Evolutionary conservation across 2,329 filamentous ascomycete species (phyloP), one percentile per base, ranked within the genome.

Genomic region (Arthrobotrys sphaeroides): DNA sequence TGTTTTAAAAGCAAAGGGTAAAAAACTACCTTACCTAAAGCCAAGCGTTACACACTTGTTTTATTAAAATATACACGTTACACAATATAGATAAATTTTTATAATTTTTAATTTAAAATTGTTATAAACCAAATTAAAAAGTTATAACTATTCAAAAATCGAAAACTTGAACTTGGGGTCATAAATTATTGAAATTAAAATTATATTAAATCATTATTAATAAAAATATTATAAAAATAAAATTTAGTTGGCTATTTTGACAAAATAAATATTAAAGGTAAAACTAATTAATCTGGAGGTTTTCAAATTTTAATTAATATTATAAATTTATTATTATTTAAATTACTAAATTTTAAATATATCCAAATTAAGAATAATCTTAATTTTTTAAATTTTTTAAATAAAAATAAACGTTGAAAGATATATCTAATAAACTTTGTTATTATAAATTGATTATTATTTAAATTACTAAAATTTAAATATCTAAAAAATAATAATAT

Each of bases 271-370:
- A 80, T 81, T 79, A 68, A 79, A 79, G 78, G 79, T 81, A 79
- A 79, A 82, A 73, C 77, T 68, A 78, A 81, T 81, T 80, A 82
- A 81, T 81, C 82, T 80, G 77, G 79, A 80, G 77, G 79, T 73
- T 77, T 82, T 80, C 77, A 82, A 81, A 80, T 79, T 80, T 79
- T 82, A 80, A 77, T 82, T 80, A 78, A 80, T 82, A 73, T 80
- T 79, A 79, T 82, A 82, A 75, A 82, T 77, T 67, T 79, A 77
- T 80, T 82, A 81, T 81, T 81, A 80, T 78, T 78, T 78, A 49
- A 22, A 22, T 24, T 5, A 6, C 45, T 79, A 82, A 81, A 77
- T 80, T 24, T 49, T 28, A 49, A 49, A 24, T 49, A 49, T 82
- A 82, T 79, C 79, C 79, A 77, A 82, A 75, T 77, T 81, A 73